Evolutionary conservation across 768 basidiomycete genomes (phyloP).

Genomic region (Coprinopsis sp.): DNA sequence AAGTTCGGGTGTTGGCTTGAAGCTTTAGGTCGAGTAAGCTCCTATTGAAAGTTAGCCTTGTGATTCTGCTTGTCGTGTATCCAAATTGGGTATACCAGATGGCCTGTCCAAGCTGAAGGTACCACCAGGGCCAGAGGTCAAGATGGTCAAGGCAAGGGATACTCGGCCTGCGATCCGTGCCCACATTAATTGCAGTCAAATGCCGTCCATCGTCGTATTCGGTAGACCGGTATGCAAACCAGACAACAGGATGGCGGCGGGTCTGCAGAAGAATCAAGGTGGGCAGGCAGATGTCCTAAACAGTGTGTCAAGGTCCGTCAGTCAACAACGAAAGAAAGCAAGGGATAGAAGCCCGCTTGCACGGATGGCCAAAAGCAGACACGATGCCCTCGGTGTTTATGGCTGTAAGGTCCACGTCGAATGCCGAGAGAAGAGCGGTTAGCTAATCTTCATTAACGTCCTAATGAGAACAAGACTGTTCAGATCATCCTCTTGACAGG

Average conservation of each 20-base stretch:
- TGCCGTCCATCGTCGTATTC: no score
- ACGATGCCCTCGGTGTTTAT: constrained; percentile 11
- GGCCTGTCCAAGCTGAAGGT: no score
- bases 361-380: not conserved
- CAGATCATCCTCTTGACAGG: constrained; percentile 10
- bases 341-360: constrained; percentile 1
- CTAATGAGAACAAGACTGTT: constrained; percentile 5
- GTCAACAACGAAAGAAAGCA: constrained; percentile 3
- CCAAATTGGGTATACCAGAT: no score
- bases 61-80: no score
- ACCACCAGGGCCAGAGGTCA: no score
- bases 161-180: no score
- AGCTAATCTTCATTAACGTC: no score
- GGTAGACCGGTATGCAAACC: no score
- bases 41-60: not conserved
- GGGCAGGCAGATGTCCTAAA: constrained; percentile 3
- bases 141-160: no score
- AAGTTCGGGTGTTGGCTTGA: not conserved
- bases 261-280: not conserved
- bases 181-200: no score
- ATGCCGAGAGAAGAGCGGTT: constrained; percentile 2
- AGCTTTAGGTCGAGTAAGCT: not conserved
- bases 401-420: not conserved
- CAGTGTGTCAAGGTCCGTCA: not conserved
- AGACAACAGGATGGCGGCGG: no score